Evolutionary conservation across 176 grass and related monocot species (phyloP).

Genomic region (Sorghum bicolor): DNA sequence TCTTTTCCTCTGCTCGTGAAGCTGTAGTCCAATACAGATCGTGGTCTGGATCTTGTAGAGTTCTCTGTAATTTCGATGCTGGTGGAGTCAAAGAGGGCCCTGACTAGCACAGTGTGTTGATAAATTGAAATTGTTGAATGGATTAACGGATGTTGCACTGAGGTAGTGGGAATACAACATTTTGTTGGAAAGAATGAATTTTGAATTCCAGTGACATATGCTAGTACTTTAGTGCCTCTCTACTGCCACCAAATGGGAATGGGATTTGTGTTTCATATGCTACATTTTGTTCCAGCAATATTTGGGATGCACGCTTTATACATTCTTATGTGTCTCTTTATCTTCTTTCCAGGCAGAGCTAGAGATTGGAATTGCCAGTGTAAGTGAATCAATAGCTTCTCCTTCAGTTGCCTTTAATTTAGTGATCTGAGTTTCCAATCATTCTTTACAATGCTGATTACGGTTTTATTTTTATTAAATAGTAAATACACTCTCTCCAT

Average conservation of each 20-base stretch:
- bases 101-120: neutral
- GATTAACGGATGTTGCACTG: neutral
- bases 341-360: constrained; percentile 71
- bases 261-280: neutral
- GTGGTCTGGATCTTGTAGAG: neutral
- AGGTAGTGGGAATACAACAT: neutral
- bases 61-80: neutral
- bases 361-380: constrained; percentile 78
- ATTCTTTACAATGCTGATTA: neutral
- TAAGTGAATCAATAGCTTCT: constrained; percentile 27
- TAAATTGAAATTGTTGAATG: neutral
- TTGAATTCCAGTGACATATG: neutral
- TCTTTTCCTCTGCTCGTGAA: neutral
- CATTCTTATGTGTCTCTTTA: constrained; percentile 1
- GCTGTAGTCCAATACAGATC: neutral
- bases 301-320: neutral
- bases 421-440: neutral
- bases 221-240: neutral
- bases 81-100: neutral
- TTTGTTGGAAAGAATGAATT: neutral
- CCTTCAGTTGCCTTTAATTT: neutral
- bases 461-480: neutral
- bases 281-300: neutral
- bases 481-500: too few relatives aligned
- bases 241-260: neutral